Percentiles rank a stretch among this genome's conserved stretches.
Evolutionary conservation across 768 basidiomycete genomes (phyloP).

Genomic region (Mycena vulgaris): DNA sequence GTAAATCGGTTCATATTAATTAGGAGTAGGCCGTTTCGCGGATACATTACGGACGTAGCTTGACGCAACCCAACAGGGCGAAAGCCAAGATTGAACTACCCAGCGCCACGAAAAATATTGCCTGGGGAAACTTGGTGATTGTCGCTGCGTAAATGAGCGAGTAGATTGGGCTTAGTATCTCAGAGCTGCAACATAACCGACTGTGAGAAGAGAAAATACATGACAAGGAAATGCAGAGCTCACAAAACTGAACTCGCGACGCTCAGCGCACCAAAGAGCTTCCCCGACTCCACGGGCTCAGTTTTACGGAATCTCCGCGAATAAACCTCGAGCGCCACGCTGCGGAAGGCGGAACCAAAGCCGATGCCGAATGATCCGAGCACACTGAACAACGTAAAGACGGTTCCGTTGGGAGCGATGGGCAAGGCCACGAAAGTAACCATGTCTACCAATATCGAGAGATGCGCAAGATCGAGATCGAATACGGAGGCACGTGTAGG

Average conservation of each 20-base stretch:
- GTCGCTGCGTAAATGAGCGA: slow-evolving; percentile 81
- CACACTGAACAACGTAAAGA: slow-evolving; percentile 68
- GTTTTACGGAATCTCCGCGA: slow-evolving; percentile 52
- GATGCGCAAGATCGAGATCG: slow-evolving; percentile 79
- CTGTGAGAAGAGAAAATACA: no score
- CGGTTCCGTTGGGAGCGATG: slow-evolving; percentile 36
- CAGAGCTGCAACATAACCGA: slow-evolving; percentile 38
- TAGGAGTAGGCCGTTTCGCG: no score
- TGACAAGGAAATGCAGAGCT: neutral
- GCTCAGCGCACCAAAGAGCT: slow-evolving; percentile 84
- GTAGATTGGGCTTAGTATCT: slow-evolving; percentile 83
- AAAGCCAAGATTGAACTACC: slow-evolving; percentile 59
- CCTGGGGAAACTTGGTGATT: slow-evolving; percentile 76
- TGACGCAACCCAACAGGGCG: slow-evolving; percentile 63
- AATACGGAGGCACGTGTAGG: slow-evolving; percentile 60
- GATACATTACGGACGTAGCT: no score
- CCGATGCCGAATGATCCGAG: slow-evolving; percentile 74
- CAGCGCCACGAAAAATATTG: slow-evolving; percentile 76
- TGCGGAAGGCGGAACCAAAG: slow-evolving; percentile 77
- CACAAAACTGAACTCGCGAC: slow-evolving; percentile 67
- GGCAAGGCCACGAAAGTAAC: slow-evolving; percentile 66
- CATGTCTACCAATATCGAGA: slow-evolving; percentile 73
- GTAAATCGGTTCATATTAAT: no score
- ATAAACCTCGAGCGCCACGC: slow-evolving; percentile 80
- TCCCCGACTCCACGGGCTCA: slow-evolving; percentile 21